Evolutionary conservation across 305 asterid genomes (phyloP), one percentile per base, ranked within the genome.

Genomic region (Fraxinus sp.): DNA sequence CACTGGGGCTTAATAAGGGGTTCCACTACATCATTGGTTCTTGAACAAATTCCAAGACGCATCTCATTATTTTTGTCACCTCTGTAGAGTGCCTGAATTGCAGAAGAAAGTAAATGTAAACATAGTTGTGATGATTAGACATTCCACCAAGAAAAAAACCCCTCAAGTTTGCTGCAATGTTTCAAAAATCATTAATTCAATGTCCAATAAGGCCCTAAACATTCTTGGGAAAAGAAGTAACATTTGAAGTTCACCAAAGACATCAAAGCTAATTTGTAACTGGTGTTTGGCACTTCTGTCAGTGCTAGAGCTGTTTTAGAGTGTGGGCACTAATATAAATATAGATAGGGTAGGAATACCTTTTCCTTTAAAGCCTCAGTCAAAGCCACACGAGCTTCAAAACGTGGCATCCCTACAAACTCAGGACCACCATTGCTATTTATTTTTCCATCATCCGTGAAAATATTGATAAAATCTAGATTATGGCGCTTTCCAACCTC

Each of bases 1-100:
- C 99, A 96, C 84, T 96, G 99, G 71, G 97, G 98, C 91, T 94
- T 94, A 76, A 94, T 91, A 77, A 96, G 92, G 73, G 99, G 98
- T 90, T 96, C 99, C 82, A 94, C 92, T 5, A 94, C 95, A 80
- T 96, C 99, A 20, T 87, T 92, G 88, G 89, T 93, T 88, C 98
- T 91, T 70, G 98, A 94, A 89, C 98, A 96, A 87, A 91, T 49
- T 36, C 98, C 98, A 78, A 96, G 98, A 20, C 98, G 95, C 98
- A 96, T 96, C 89, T 91, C 98, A 79, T 94, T 93, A 84, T 89
- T 86, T 85, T 86, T 85, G 77, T 89, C 88, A 81, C 96, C 98
- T 86, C 97, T 90, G 86, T 88, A 85, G 75, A 93, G 91, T 71
- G 87, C 90, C 93, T 91, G 80, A 30, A 59, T 33, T 74, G 70